Evolutionary conservation across 2,329 filamentous ascomycete genomes (phyloP).

Genomic region (Orbilia brochopaga): DNA sequence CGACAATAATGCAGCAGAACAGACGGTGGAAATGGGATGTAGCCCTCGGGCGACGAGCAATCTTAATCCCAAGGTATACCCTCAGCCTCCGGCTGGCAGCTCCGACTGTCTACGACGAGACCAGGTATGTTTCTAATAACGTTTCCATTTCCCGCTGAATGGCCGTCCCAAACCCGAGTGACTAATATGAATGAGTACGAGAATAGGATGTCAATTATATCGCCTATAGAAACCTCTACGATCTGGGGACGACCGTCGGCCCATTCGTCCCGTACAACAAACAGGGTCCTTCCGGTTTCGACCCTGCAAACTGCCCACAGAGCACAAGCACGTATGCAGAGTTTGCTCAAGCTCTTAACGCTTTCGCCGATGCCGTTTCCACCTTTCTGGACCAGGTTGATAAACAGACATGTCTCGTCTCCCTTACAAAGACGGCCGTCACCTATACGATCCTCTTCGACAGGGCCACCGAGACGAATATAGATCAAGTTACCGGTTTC

Average conservation of each 20-base stretch:
- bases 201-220: background rate
- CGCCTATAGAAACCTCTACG: background rate
- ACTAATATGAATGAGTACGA: background rate
- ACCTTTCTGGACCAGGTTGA: conserved; percentile 5
- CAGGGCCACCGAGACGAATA: background rate
- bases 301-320: background rate
- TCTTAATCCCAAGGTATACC: conserved; percentile 7
- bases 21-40: background rate
- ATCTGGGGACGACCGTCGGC: background rate
- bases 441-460: conserved; percentile 5
- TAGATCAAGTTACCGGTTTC: background rate
- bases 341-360: background rate
- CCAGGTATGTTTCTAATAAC: conserved; percentile 5
- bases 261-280: background rate
- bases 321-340: conserved; percentile 1
- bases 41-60: background rate
- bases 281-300: background rate
- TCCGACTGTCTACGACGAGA: conserved; percentile 17
- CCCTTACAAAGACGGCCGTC: background rate
- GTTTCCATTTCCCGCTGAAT: background rate
- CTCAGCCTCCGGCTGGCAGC: conserved; percentile 2
- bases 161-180: background rate
- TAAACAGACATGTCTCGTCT: conserved; percentile 15
- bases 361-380: background rate
- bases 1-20: background rate